Conservation (phyloP, 306 rosid genomes). For the Trifolium fragiferum region DNA sequence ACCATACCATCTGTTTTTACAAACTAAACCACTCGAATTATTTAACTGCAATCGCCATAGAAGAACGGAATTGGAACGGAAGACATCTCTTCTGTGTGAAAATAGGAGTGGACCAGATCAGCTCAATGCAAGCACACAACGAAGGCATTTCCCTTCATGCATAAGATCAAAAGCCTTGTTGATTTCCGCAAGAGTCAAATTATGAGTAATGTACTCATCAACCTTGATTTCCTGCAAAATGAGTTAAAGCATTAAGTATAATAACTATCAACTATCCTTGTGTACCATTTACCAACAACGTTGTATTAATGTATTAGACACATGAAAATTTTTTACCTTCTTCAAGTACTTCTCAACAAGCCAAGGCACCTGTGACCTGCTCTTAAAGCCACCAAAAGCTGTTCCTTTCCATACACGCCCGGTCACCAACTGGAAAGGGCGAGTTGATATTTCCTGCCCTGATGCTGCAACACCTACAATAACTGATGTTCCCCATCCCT, state of each 20-base stretch:
- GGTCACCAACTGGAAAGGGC: conserved; percentile 92
- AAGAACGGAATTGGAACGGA: conserved; percentile 21
- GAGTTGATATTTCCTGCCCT: conserved; percentile 91
- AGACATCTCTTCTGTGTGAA: conserved; percentile 25
- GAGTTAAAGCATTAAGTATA: conserved; percentile 8
- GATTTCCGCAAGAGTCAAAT: conserved; percentile 69
- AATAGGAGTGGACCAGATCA: conserved; percentile 15
- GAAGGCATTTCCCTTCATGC: conserved; percentile 90
- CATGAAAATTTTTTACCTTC: conserved; percentile 62
- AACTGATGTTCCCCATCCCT: conserved; percentile 98
- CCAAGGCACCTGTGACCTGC: conserved; percentile 98
- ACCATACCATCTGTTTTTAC: conserved; percentile 36
- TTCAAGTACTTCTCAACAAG: conserved; percentile 93
- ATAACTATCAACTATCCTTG: not conserved
- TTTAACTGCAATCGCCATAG: conserved; percentile 31
- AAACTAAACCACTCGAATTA: conserved; percentile 36
- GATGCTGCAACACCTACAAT: conserved; percentile 95
- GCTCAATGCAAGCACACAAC: conserved; percentile 74
- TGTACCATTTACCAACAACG: conserved; percentile 27
- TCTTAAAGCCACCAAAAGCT: conserved; percentile 95
- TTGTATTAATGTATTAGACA: conserved; percentile 16
- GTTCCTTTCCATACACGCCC: conserved; percentile 99
- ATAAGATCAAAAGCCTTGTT: conserved; percentile 85
- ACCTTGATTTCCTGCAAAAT: conserved; percentile 86
- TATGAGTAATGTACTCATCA: conserved; percentile 90